These are phyloP conservation scores for Nannochloropsis oceanica DNA, from an alignment of 108 stramenopile species.

Conservation along the genomic window DNA sequence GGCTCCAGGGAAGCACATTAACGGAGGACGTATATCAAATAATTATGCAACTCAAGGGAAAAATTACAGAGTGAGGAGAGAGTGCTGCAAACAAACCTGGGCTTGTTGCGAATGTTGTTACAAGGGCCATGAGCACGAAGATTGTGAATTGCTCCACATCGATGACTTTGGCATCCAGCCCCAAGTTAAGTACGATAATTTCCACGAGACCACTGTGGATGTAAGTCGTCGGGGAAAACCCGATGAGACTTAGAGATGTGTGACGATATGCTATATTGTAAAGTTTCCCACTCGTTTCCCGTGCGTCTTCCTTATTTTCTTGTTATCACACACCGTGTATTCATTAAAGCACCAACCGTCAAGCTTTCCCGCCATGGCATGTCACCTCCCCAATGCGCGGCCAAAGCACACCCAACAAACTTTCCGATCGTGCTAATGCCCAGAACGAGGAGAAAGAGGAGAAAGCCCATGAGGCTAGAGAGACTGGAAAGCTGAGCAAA, in stretches of 20 bases:
- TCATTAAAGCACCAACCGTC: not conserved
- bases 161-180: not conserved
- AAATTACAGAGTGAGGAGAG: no score
- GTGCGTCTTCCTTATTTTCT: not conserved
- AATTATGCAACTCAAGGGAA: no score
- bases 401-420: not conserved
- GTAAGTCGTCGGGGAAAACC: not conserved
- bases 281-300: not conserved
- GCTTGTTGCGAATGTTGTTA: not conserved
- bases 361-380: not conserved
- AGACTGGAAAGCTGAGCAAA: not conserved
- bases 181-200: not conserved
- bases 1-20: no score
- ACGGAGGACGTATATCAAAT: no score
- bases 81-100: not conserved
- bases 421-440: not conserved
- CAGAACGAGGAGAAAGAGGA: not conserved
- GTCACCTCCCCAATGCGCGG: not conserved
- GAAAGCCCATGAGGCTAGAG: not conserved
- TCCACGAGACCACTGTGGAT: not conserved
- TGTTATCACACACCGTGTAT: not conserved
- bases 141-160: not conserved
- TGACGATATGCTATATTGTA: no score
- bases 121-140: not conserved
- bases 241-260: no score